Evolutionary conservation across 2,329 filamentous ascomycete species (phyloP), one percentile per base, ranked within the genome.

Genomic region (Sporothrix euskadiensis): DNA sequence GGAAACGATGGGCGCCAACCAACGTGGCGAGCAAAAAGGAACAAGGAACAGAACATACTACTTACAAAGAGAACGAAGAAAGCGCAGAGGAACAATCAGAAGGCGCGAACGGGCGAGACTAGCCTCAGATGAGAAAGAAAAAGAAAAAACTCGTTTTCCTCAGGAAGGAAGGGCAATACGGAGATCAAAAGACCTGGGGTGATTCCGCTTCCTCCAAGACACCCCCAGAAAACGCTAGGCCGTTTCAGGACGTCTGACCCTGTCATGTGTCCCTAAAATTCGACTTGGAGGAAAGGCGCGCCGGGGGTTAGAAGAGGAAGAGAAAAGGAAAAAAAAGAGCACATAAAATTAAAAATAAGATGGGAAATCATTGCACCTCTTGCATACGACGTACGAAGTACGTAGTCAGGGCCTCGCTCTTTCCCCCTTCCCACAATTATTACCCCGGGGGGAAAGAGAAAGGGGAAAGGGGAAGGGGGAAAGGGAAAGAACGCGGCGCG

Each of bases 181-280:
- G 66, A 56, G 66, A 39, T 26, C 30, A 49, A 56, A 56, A 69
- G 49, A 70, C 68, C 68, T 57, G 68, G 49, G 66, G 49, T 70
- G 52, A 44, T 57, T 56, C 9, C 32, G 68, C 57, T 26, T 59
- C 49, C 32, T 68, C 65, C 65, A 68, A 52, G 66, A 69, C 47
- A 56, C 44, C 61, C 69, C 63, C 69, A 57, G 63, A 72, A 63
- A 56, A n/a, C 26, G 59, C 73, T 74, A 74, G 56, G 26, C 73
- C 69, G 32, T 3, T 61, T 52, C 19, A 30, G 44, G 63, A n/a
- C 14, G 65, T 16, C 19, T 61, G 52, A 73, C 69, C 56, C 69
- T 59, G 73, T 74, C 73, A 74, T 71, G 73, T 74, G 73, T 69
- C 32, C 73, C 56, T 22, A 44, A 63, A 69, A 69, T 71, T 63